A percentile compares a stretch with the other conserved stretches of the same genome.
These are phyloP conservation scores for Entelexis paramagnoliae DNA, from an alignment of 1,139 yeast species.

Conservation along the genomic window DNA sequence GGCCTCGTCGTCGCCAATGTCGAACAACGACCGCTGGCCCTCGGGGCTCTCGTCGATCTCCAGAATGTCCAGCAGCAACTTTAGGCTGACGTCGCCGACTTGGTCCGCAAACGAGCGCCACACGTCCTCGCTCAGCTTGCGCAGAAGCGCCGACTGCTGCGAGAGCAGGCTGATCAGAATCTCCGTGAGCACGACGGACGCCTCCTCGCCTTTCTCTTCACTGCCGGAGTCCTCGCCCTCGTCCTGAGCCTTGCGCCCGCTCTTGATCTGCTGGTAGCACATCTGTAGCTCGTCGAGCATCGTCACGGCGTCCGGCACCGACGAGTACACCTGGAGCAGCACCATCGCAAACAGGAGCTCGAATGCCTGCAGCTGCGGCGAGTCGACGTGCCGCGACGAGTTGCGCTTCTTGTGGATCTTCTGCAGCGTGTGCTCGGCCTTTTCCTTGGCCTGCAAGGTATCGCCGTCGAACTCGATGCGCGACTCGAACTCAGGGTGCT, in stretches of 20 bases:
- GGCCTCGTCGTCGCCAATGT: conserved; percentile 39
- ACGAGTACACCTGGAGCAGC: conserved; percentile 64
- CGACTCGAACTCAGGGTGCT: conserved; percentile 16
- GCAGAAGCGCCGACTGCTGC: conserved; percentile 58
- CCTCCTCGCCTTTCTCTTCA: conserved; percentile 31
- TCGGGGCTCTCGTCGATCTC: conserved; percentile 66
- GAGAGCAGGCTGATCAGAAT: conserved; percentile 66
- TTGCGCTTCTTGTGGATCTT: conserved; percentile 37
- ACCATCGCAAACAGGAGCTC: conserved; percentile 72
- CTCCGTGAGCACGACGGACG: conserved; percentile 63
- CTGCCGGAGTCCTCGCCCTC: conserved; percentile 25
- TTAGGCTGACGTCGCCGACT: conserved; percentile 43
- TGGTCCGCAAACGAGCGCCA: conserved; percentile 59
- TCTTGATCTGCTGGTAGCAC: conserved; percentile 31
- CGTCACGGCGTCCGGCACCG: conserved; percentile 61
- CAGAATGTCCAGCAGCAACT: conserved; percentile 55
- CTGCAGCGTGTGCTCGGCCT: conserved; percentile 43
- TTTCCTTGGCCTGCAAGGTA: conserved; percentile 37
- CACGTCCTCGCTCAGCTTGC: conserved; percentile 59
- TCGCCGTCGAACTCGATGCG: conserved; percentile 32
- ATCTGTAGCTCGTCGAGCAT: conserved; percentile 59
- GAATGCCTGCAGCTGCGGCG: conserved; percentile 42
- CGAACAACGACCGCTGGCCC: conserved; percentile 72
- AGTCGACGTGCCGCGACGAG: conserved; percentile 35
- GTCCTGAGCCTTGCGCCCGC: conserved; percentile 20